Evolutionary conservation across 2,329 filamentous ascomycete genomes (phyloP), one percentile per base, ranked within the genome.

Genomic region (Massarina eburnea): DNA sequence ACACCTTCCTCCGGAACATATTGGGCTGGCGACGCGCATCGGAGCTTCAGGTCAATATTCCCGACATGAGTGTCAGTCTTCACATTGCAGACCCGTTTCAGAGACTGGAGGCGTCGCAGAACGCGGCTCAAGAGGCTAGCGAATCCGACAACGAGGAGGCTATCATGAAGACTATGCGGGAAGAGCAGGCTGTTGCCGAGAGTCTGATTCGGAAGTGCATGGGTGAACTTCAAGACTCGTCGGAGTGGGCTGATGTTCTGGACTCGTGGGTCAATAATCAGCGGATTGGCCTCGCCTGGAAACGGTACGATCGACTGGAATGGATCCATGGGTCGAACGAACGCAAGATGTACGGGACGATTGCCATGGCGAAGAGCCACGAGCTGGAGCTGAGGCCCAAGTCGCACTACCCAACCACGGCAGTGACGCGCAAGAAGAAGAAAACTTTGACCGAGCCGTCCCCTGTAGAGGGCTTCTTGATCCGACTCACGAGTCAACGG

Each of bases 311-410:
- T 57, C 76, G 84, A 19, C 70, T 87, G 14, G 84, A 87, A 66
- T 87, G 84, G 84, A 73, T 87, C 4, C 77, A 84, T 62, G 84
- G 84, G 14, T 73, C 74, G 9, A 83, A 85, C 42, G 84, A 87
- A 60, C 77, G 82, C 53, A 81, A 80, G 49, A 87, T 87, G 83
- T 85, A 85, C 52, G 84, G 84, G 27, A 80, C 82, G 0, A 81
- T 86, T 52, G 84, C 81, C 24, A 85, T 87, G 83, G 74, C 80
- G 52, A 78, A 76, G 39, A 82, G 83, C 2, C 83, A 87, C 59
- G 83, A 86, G 40, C 76, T 87, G 14, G 83, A 87, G 61, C 64
- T 87, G 30, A 76, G 83, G 3, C 82, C 83, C 0, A 85, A 85
- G 60, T 72, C 79, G 43, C 84, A 87, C 60, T 86, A 86, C 56